Base-by-base conservation (phyloP, 164 flowering plant species). In the Malania oleifera region DNA sequence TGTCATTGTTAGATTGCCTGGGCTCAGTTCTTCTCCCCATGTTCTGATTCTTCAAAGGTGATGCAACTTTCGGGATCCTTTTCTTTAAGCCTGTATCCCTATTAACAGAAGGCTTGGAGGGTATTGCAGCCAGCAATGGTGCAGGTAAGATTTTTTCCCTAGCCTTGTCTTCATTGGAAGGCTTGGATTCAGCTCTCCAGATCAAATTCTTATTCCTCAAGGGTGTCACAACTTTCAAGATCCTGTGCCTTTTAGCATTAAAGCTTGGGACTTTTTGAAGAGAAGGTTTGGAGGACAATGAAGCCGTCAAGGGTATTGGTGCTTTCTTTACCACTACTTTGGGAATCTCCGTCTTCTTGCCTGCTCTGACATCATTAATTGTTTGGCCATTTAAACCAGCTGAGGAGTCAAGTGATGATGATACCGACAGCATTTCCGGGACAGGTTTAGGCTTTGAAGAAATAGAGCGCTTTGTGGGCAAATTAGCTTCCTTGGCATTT, bases 251-350 rank as follows among this genome's bases (percentile, higher is more conserved):
- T 31, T 61, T 55, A 20, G 68, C 17, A 37, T 52, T 69, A 24
- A 64, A 61, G 61, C 71, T 73, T 62, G 74, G 53, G 57, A 47
- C 64, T 70, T 67, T 59, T 26, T 23, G 55, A 15, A 61, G 1
- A 68, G 77, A 66, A 38, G 67, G 70, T 51, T 56, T 74, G 27
- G 70, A 67, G 25, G 83, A 66, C 25, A 63, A 44, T 20, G 75
- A 57, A 60, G 62, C 56, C 34, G 51, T 60, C 18, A 74, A 69
- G 17, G 68, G 27, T 19, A 60, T 58, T 37, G 52, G 10, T 3
- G 34, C 43, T 63, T 67, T 74, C 60, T 59, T 73, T 34, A 34
- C 38, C 51, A 51, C 65, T n/a, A 31, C 61, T 57, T 65, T 76
- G 60, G 77, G 57, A 48, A 52, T 22, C 12, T 43, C 60, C 0